phyloP scores from a whole-genome alignment of 805 yeast species.

The Yarrowia hollandica region DNA sequence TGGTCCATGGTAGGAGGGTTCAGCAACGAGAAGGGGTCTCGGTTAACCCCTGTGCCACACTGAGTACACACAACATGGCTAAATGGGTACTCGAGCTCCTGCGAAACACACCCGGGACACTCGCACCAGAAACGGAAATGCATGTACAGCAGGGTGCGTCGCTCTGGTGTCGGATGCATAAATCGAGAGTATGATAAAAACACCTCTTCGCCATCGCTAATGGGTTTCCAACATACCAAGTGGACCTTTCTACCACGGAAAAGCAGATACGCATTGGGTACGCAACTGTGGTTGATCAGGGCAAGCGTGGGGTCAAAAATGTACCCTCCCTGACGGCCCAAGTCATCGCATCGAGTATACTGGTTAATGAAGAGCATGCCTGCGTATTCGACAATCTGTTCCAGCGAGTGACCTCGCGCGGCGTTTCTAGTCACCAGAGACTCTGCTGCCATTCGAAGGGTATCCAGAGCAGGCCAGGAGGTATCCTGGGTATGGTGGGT shows the following conservation, averaged over 20 bases:
- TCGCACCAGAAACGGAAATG: conserved; percentile 28
- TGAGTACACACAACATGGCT: not conserved
- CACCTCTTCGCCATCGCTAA: conserved; percentile 10
- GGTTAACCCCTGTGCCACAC: conserved; percentile 1
- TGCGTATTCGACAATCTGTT: conserved; percentile 2
- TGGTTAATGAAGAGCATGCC: conserved; percentile 25
- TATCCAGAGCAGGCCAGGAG: not conserved
- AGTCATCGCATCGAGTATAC: conserved; percentile 22
- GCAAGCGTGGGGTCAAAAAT: conserved; percentile 12
- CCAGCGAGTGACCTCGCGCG: not conserved
- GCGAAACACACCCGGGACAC: not conserved
- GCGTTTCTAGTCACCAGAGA: not conserved
- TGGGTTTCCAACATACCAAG: conserved; percentile 10
- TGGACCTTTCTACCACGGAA: conserved; percentile 1
- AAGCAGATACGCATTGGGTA: conserved; percentile 1
- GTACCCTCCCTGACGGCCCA: conserved; percentile 1
- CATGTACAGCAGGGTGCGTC: conserved; percentile 5
- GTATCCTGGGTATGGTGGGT: conserved; percentile 9
- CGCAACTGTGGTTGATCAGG: conserved; percentile 18
- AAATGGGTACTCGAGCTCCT: not conserved
- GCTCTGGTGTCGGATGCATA: conserved; percentile 1
- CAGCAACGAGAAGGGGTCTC: not conserved
- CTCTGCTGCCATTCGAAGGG: not conserved
- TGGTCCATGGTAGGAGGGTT: not conserved
- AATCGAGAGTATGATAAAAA: conserved; percentile 1